Evolutionary conservation across 257 asterid species (phyloP).

Genomic region (Nemophila menziesii): DNA sequence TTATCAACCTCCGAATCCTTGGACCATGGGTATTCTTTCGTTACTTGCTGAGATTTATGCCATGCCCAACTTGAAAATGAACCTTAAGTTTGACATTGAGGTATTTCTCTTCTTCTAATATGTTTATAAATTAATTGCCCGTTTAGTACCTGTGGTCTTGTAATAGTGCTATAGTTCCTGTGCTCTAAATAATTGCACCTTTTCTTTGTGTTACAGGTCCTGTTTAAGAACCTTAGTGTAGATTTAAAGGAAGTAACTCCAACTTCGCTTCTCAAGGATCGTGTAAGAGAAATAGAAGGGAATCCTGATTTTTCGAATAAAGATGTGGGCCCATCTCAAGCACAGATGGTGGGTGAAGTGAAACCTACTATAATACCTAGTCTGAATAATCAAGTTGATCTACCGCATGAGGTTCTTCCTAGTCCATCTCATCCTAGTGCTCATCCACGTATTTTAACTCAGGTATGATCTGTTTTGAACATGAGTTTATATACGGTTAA

Average conservation of each 20-base stretch:
- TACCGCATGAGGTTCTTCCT: constrained; percentile 53
- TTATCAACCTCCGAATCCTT: constrained; percentile 96
- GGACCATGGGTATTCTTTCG: constrained; percentile 98
- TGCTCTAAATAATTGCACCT: constrained; percentile 5
- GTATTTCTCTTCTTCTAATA: constrained; percentile 20
- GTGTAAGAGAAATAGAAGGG: constrained; percentile 77
- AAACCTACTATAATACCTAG: constrained; percentile 58
- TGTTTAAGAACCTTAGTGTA: constrained; percentile 80
- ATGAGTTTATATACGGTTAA: background rate
- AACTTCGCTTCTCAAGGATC: constrained; percentile 74
- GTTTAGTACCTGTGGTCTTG: no score
- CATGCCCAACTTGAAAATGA: constrained; percentile 95
- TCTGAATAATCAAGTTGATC: constrained; percentile 65
- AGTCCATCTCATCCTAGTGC: constrained; percentile 49
- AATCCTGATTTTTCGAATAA: constrained; percentile 96
- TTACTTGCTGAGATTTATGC: constrained; percentile 88
- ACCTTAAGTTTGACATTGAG: constrained; percentile 97
- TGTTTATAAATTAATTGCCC: no score
- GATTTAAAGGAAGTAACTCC: constrained; percentile 84
- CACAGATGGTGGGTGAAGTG: constrained; percentile 47
- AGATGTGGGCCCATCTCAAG: constrained; percentile 66
- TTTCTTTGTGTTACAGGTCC: constrained; percentile 46
- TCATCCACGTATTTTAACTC: constrained; percentile 57
- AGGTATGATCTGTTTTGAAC: constrained; percentile 30
- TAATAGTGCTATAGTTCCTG: no score